Evolutionary conservation across 2,329 filamentous ascomycete genomes (phyloP), one percentile per base, ranked within the genome.

Genomic region (Cladophialophora bantiana): DNA sequence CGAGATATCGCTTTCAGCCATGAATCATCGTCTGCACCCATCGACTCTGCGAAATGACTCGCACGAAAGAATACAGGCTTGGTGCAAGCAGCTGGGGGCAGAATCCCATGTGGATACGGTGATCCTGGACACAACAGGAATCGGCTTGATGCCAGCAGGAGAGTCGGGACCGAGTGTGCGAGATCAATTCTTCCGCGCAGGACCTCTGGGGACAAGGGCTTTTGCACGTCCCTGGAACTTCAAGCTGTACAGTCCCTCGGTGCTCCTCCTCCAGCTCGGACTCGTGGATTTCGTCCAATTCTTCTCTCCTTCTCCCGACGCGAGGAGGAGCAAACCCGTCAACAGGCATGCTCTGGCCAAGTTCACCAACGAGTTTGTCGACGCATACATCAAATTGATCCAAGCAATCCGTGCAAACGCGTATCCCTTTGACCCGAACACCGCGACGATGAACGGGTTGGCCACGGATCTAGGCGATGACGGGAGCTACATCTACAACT

Each of bases 201-300:
- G 73, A 42, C 69, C 75, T 70, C 70, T 73, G 31, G 75, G 72
- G 2, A 76, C 77, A 31, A 61, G 71, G 6, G 75, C 77, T 58
- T 78, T 75, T 48, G 54, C 67, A 5, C 73, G 75, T 31, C 71
- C 76, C 20, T 79, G 78, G 78, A 66, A 71, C n/a, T 80, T 79
- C 60, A 67, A 73, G 57, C 65, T 68, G n/a, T 76, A 78, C 64
- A 60, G 73, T 20, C 78, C 78, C 31, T 74, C 77, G 68, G 72
- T 77, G 15, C 73, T 80, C 64, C 74, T 78, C 70, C 40, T 71
- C 7, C 65, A 70, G 55, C 57, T 66, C 52, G 71, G 66, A 45
- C 40, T 66, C 7, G 34, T 26, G 20, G 70, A 71, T 45, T 68
- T 66, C 35, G 18, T 12, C 15, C 10, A 34, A 2, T 64, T 68